Evolutionary conservation across 345 rosid species (phyloP).

Genomic region (Lumnitzera littorea): DNA sequence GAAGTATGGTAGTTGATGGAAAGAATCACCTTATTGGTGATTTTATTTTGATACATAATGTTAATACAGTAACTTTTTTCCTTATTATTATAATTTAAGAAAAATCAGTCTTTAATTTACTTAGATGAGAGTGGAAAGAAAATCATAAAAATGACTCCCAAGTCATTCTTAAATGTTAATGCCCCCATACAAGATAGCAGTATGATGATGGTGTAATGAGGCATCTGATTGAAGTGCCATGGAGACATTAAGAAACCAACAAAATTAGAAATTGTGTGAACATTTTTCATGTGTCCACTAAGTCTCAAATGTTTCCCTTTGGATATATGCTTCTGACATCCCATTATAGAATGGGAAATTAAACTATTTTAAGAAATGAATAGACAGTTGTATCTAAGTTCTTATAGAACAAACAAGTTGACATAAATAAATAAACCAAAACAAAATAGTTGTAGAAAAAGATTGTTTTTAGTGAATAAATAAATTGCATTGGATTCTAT

Average conservation of each 20-base stretch:
- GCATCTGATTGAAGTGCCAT: constrained; percentile 8
- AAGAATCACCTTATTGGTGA: too few relatives aligned
- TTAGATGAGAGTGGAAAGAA: constrained; percentile 5
- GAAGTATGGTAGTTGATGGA: too few relatives aligned
- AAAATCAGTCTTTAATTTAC: neutral
- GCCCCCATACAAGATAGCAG: too few relatives aligned
- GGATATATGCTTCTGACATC: constrained; percentile 3
- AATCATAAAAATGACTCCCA: neutral
- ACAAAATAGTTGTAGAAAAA: neutral
- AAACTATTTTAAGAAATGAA: neutral
- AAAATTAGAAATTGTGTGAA: constrained; percentile 5
- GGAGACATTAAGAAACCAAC: constrained; percentile 14
- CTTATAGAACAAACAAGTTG: too few relatives aligned
- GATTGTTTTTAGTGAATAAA: neutral
- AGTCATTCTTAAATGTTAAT: too few relatives aligned
- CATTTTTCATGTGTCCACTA: constrained; percentile 3
- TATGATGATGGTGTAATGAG: neutral
- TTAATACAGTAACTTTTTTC: too few relatives aligned
- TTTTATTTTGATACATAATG: too few relatives aligned
- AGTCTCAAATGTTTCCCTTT: constrained; percentile 8
- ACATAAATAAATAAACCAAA: neutral
- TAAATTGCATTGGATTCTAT: constrained; percentile 8
- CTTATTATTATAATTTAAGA: constrained; percentile 5
- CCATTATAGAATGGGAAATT: neutral
- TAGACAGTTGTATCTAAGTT: neutral